A percentile compares a stretch with the other conserved stretches of the same genome.
Conservation (phyloP, 2,329 filamentous ascomycete species). For the Fusarium sp. region DNA sequence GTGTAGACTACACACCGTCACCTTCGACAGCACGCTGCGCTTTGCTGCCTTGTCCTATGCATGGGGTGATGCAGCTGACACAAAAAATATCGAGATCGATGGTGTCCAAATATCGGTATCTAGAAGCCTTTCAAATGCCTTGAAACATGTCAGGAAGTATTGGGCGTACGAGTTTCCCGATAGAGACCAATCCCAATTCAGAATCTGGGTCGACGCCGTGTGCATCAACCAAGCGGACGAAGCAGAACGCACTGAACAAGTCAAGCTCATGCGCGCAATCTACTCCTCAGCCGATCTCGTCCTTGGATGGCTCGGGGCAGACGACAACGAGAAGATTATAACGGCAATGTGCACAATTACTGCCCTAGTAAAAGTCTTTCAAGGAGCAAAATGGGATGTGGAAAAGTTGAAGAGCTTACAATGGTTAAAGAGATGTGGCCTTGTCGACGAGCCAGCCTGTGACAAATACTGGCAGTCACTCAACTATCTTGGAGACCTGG, state of each 20-base stretch:
- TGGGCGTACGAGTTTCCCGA: not conserved
- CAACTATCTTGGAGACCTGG: not conserved
- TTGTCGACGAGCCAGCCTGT: not conserved
- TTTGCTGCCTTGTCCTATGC: slow-evolving; percentile 5
- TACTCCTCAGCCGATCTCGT: slow-evolving; percentile 12
- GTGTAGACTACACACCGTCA: not conserved
- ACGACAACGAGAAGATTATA: not conserved
- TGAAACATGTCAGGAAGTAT: not conserved
- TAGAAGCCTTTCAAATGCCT: not conserved
- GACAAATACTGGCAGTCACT: not conserved
- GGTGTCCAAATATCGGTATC: slow-evolving; percentile 2
- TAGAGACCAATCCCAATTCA: slow-evolving; percentile 1
- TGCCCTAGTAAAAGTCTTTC: not conserved
- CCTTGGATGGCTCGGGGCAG: not conserved
- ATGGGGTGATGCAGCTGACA: not conserved
- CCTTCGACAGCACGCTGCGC: not conserved
- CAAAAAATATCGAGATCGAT: not conserved
- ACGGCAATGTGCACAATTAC: not conserved
- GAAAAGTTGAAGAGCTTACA: not conserved
- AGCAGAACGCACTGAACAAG: slow-evolving; percentile 13
- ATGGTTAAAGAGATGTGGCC: not conserved
- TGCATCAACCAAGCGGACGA: slow-evolving; percentile 5
- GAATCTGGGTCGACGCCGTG: slow-evolving; percentile 14
- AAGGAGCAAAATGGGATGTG: not conserved
- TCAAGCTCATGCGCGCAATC: slow-evolving; percentile 19